Conservation (phyloP, 2,329 filamentous ascomycete genomes). For the Fusarium sp. region DNA sequence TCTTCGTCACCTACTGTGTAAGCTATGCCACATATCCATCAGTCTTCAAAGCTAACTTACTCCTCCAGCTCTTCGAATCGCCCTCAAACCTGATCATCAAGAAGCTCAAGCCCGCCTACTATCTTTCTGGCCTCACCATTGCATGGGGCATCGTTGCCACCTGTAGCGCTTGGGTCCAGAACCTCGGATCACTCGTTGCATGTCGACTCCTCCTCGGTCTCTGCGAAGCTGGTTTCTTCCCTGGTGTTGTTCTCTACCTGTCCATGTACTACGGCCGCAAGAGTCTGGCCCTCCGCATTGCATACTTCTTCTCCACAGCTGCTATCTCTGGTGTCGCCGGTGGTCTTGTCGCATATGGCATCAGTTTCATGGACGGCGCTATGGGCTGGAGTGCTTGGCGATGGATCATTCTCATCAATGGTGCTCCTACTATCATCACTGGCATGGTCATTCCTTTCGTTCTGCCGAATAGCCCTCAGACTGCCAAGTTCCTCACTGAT, state of each 20-base stretch:
- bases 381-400: constrained; percentile 70
- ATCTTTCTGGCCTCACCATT: constrained; percentile 58
- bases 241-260: constrained; percentile 62
- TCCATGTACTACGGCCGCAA: constrained; percentile 72
- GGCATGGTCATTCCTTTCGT: constrained; percentile 66
- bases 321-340: constrained; percentile 72
- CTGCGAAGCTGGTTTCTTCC: constrained; percentile 62
- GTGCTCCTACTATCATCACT: constrained; percentile 57
- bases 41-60: not conserved
- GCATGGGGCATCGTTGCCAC: constrained; percentile 58
- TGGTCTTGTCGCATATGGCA: constrained; percentile 72
- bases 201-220: constrained; percentile 51
- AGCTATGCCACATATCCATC: not conserved
- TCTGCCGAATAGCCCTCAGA: constrained; percentile 68
- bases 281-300: constrained; percentile 70
- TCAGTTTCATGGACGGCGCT: constrained; percentile 71
- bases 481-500: constrained; percentile 52
- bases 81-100: constrained; percentile 55
- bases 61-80: constrained; percentile 51
- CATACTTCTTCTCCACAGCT: constrained; percentile 69
- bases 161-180: constrained; percentile 56
- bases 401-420: constrained; percentile 72
- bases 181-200: constrained; percentile 58
- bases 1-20: constrained; percentile 56
- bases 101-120: constrained; percentile 56